Conservation (phyloP, 2,329 filamentous ascomycete genomes). For the Madurella fahalii region DNA sequence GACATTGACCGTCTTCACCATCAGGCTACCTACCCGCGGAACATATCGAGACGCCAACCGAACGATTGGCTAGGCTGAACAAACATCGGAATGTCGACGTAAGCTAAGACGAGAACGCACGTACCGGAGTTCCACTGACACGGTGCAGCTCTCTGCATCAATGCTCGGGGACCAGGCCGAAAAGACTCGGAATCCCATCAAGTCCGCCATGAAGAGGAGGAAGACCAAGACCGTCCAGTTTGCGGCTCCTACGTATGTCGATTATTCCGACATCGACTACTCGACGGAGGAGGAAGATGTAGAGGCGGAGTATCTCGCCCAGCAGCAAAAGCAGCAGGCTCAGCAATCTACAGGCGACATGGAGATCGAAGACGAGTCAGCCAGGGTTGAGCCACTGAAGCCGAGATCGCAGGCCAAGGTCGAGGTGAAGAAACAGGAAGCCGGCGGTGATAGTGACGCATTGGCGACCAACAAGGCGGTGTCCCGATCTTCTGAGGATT, state of each 20-base stretch:
- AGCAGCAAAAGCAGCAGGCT: slow-evolving; percentile 27
- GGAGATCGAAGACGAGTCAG: slow-evolving; percentile 45
- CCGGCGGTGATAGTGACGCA: slow-evolving; percentile 34
- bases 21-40: slow-evolving; percentile 92
- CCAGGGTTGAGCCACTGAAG: slow-evolving; percentile 54
- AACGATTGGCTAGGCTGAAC: slow-evolving; percentile 87
- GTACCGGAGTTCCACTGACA: slow-evolving; percentile 26
- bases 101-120: slow-evolving; percentile 35
- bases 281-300: slow-evolving; percentile 71
- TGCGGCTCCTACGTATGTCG: slow-evolving; percentile 77
- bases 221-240: slow-evolving; percentile 87
- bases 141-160: slow-evolving; percentile 52
- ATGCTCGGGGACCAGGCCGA: slow-evolving; percentile 64
- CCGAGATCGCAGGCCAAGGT: slow-evolving; percentile 38
- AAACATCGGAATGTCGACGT: slow-evolving; percentile 98
- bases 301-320: slow-evolving; percentile 35
- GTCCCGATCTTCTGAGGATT: slow-evolving; percentile 61
- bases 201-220: slow-evolving; percentile 74
- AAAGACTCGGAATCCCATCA: slow-evolving; percentile 77
- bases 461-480: slow-evolving; percentile 21
- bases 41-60: slow-evolving; percentile 96
- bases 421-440: slow-evolving; percentile 33
- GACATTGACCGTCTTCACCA: slow-evolving; percentile 20
- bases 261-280: slow-evolving; percentile 83
- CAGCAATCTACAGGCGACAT: slow-evolving; percentile 32